phyloP scores from a whole-genome alignment of 257 asterid species.

The Nicotiana attenuata region DNA sequence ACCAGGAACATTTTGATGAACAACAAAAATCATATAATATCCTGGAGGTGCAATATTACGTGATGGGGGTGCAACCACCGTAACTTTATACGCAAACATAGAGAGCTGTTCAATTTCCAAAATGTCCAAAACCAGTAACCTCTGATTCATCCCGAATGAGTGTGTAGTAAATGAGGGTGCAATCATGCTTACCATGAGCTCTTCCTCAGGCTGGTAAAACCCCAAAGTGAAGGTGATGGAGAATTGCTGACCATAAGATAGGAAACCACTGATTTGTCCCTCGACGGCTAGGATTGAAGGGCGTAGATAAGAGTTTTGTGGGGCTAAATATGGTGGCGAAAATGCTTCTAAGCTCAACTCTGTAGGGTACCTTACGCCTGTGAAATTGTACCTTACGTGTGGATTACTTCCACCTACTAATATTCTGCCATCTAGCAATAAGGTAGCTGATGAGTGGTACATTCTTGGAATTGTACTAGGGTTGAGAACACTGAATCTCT shows the following conservation, averaged over 20 bases:
- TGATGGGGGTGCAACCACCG: conserved; percentile 47
- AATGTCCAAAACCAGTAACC: conserved; percentile 45
- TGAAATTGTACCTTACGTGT: conserved; percentile 52
- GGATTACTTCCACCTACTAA: conserved; percentile 94
- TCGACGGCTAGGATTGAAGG: conserved; percentile 38
- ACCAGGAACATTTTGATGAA: conserved; percentile 61
- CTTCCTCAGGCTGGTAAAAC: conserved; percentile 15
- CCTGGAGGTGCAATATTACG: conserved; percentile 73
- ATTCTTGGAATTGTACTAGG: conserved; percentile 47
- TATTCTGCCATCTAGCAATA: conserved; percentile 67
- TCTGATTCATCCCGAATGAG: conserved; percentile 73
- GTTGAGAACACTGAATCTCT: conserved; percentile 47
- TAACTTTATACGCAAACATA: conserved; percentile 23
- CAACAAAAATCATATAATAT: conserved; percentile 72
- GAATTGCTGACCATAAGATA: conserved; percentile 49
- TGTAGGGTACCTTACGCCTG: conserved; percentile 55
- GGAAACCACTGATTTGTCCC: background rate
- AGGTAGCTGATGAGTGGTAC: conserved; percentile 66
- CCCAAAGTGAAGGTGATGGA: conserved; percentile 35
- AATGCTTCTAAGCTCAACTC: conserved; percentile 62
- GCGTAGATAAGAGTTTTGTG: conserved; percentile 27
- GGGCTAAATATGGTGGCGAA: conserved; percentile 55
- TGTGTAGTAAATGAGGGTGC: conserved; percentile 86
- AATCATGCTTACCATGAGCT: conserved; percentile 36
- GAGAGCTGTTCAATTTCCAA: conserved; percentile 28